These are phyloP conservation scores for Boechera divaricarpa DNA, from an alignment of 345 rosid species.

Conservation along the genomic window DNA sequence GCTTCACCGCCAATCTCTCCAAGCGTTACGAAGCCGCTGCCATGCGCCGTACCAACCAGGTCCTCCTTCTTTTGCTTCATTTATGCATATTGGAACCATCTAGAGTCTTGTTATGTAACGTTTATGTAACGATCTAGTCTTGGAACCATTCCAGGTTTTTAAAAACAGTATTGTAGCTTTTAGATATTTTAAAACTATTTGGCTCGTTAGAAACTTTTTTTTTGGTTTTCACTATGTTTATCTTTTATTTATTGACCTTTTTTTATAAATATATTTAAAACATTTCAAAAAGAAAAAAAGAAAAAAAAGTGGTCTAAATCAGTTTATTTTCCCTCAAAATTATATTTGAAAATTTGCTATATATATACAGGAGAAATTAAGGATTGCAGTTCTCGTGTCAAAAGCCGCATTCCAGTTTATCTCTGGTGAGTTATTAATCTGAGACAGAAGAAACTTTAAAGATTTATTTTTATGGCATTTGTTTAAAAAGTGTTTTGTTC, in stretches of 20 bases:
- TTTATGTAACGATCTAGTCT: too few species aligned
- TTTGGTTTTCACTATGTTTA: neutral
- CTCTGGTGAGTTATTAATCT: slow-evolving; percentile 52
- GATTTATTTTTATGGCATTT: neutral
- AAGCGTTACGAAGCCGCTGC: slow-evolving; percentile 87
- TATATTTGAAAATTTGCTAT: neutral
- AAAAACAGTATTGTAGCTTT: neutral
- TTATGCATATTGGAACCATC: neutral
- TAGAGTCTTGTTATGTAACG: too few species aligned
- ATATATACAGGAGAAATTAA: slow-evolving; percentile 68
- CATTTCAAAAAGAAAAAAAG: too few species aligned
- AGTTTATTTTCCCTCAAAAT: neutral
- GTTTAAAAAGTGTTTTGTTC: neutral
- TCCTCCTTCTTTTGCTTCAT: neutral
- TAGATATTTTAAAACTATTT: neutral
- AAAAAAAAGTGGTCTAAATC: too few species aligned
- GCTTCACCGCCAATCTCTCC: slow-evolving; percentile 84
- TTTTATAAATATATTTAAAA: too few species aligned
- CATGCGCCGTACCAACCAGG: slow-evolving; percentile 87
- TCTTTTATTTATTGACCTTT: too few species aligned
- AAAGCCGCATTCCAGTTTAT: slow-evolving; percentile 90
- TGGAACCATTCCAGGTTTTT: too few species aligned
- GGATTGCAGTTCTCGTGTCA: slow-evolving; percentile 87
- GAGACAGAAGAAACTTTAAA: neutral
- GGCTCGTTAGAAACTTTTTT: neutral